Evolutionary conservation across 805 yeast genomes (phyloP).

Genomic region (Metschnikowia gelsemii): DNA sequence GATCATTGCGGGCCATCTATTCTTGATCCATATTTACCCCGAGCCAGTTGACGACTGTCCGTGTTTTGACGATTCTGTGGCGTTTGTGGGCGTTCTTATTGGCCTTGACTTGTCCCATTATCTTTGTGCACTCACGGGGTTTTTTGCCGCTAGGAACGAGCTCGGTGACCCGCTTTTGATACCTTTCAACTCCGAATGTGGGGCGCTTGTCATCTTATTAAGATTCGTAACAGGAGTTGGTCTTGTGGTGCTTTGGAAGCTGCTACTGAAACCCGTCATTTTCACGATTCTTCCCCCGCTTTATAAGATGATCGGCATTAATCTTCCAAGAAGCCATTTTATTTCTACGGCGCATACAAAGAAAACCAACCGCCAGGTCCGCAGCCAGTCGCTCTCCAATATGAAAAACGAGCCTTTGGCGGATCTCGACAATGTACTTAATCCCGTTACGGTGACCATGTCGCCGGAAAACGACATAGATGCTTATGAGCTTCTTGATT

Average conservation of each 20-base stretch:
- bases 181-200: slow-evolving; percentile 22
- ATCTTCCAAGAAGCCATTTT: slow-evolving; percentile 40
- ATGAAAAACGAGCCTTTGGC: slow-evolving; percentile 27
- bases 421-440: slow-evolving; percentile 27
- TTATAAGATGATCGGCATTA: slow-evolving; percentile 43
- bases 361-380: slow-evolving; percentile 32
- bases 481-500: slow-evolving; percentile 40
- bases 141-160: slow-evolving; percentile 22
- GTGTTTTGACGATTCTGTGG: slow-evolving; percentile 92
- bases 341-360: slow-evolving; percentile 38
- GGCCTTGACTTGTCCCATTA: slow-evolving; percentile 72
- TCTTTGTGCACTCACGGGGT: slow-evolving; percentile 37
- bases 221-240: slow-evolving; percentile 63
- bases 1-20: slow-evolving; percentile 43
- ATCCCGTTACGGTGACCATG: slow-evolving; percentile 29
- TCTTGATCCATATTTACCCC: slow-evolving; percentile 66
- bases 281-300: slow-evolving; percentile 58
- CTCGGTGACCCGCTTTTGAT: slow-evolving; percentile 35
- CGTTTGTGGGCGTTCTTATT: slow-evolving; percentile 82
- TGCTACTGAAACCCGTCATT: slow-evolving; percentile 64
- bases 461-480: slow-evolving; percentile 44
- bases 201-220: slow-evolving; percentile 25
- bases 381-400: slow-evolving; percentile 42
- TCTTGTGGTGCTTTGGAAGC: slow-evolving; percentile 70
- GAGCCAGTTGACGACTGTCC: slow-evolving; percentile 93